These are phyloP conservation scores for Cyclanthera cordifolia DNA, from an alignment of 306 rosid genomes.

Conservation along the genomic window DNA sequence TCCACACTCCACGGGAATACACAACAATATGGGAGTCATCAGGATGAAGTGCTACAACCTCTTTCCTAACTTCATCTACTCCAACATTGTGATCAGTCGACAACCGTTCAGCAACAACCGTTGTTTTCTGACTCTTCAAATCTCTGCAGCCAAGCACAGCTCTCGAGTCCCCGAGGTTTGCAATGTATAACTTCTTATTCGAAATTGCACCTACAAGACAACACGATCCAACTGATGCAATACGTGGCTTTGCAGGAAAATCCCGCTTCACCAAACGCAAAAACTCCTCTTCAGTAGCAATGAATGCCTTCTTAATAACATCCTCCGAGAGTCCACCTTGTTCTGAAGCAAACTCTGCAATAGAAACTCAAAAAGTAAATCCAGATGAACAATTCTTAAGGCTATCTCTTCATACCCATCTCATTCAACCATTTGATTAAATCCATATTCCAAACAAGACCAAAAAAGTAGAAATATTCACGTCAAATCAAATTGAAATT, in stretches of 20 bases:
- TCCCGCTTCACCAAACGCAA: constrained; percentile 54
- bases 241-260: constrained; percentile 45
- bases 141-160: constrained; percentile 75
- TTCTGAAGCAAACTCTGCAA: constrained; percentile 59
- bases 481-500: neutral
- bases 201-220: constrained; percentile 89
- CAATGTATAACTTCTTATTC: constrained; percentile 54
- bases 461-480: neutral
- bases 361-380: constrained; percentile 18
- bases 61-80: constrained; percentile 80
- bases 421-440: neutral
- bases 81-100: constrained; percentile 90
- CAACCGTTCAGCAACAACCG: constrained; percentile 62
- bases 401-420: neutral
- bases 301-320: constrained; percentile 77
- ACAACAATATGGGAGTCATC: constrained; percentile 79
- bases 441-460: neutral
- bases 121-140: constrained; percentile 12
- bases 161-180: constrained; percentile 90
- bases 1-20: constrained; percentile 74
- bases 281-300: constrained; percentile 80
- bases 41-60: constrained; percentile 84
- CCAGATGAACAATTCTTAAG: neutral
- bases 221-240: constrained; percentile 85
- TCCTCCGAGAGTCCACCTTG: constrained; percentile 79